phyloP scores from a whole-genome alignment of 352 stramenopile genomes.

The Chloridella minuta region DNA sequence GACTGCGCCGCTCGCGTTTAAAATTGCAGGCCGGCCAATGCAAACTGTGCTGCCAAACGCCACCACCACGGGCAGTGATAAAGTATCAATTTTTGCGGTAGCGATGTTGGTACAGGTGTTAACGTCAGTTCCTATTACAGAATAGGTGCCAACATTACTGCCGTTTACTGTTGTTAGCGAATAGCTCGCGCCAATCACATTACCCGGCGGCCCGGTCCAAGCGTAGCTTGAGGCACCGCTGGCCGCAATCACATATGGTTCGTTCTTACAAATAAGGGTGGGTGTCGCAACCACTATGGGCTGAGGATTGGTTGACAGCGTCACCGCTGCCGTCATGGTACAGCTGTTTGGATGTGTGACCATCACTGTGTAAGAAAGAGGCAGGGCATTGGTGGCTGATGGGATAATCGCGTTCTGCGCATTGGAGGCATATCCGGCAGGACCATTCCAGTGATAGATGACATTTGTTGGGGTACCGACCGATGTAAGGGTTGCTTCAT shows the following conservation, averaged over 20 bases:
- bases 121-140: not conserved
- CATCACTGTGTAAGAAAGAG: not conserved
- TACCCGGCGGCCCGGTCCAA: not conserved
- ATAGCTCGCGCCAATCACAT: not conserved
- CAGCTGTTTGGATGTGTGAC: not conserved
- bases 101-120: not conserved
- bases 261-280: not conserved
- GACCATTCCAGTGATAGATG: too few species aligned
- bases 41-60: not conserved
- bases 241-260: too few species aligned
- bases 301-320: too few species aligned
- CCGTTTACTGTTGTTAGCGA: too few species aligned
- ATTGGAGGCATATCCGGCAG: not conserved
- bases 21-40: not conserved
- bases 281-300: not conserved
- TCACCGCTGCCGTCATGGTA: not conserved
- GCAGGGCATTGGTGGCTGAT: not conserved
- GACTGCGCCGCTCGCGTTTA: not conserved
- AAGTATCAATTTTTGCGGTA: not conserved
- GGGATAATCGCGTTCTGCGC: not conserved
- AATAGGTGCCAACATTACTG: too few species aligned
- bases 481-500: too few species aligned
- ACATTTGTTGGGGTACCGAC: too few species aligned
- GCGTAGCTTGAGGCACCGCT: not conserved
- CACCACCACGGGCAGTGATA: too few species aligned